Conservation (phyloP, 176 grass and related monocot species). For the Alopecurus myosuroides region DNA sequence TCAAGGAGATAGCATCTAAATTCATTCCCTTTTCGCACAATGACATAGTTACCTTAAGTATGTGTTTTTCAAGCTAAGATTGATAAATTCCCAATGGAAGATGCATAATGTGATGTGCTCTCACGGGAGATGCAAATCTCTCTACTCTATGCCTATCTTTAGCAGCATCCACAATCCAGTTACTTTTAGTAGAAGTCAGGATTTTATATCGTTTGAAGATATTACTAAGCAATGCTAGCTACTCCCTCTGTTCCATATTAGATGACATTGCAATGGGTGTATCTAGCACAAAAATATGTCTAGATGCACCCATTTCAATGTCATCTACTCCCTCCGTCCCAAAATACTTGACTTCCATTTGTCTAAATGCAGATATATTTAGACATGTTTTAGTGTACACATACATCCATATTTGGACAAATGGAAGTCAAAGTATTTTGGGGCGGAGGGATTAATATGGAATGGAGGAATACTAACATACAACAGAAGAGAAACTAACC, state of each 20-base stretch:
- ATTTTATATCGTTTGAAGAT: constrained; percentile 1
- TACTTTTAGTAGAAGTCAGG: background rate
- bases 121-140: background rate
- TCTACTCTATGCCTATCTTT: background rate
- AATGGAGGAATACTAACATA: no score
- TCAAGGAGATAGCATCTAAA: background rate
- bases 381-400: no score
- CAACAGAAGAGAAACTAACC: constrained; percentile 42
- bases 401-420: no score
- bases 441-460: no score
- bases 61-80: background rate
- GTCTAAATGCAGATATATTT: no score
- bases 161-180: background rate
- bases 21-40: background rate
- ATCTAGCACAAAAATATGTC: no score
- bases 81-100: background rate
- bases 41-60: background rate
- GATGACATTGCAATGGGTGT: no score
- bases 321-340: no score
- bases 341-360: no score
- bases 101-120: background rate
- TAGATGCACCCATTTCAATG: no score
- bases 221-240: background rate
- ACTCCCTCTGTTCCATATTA: no score
- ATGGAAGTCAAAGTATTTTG: no score